A percentile compares a stretch with the other conserved stretches of the same genome.
These are phyloP conservation scores for Globisporangium acanthophoron DNA, from an alignment of 352 stramenopile species.

Conservation along the genomic window DNA sequence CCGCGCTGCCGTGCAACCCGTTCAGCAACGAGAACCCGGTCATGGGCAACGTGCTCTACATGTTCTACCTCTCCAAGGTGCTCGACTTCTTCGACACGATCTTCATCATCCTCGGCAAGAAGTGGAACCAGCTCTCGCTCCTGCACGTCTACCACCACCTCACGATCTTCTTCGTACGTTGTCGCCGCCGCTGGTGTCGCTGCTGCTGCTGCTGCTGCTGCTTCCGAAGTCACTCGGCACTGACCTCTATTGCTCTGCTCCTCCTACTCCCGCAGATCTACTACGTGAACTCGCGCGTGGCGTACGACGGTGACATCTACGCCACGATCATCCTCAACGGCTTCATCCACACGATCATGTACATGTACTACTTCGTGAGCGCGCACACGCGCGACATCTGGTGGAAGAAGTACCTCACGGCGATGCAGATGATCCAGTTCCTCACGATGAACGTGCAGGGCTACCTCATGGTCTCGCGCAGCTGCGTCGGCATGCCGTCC, in stretches of 20 bases:
- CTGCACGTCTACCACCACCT: conserved; percentile 98
- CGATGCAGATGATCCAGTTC: conserved; percentile 96
- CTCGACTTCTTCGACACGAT: conserved; percentile 92
- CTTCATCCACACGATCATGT: conserved; percentile 99
- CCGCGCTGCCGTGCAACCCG: conserved; percentile 88
- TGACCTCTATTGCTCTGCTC: neutral
- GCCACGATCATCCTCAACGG: conserved; percentile 95
- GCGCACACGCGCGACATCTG: conserved; percentile 96
- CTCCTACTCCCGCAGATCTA: conserved; percentile 68
- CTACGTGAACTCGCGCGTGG: conserved; percentile 93
- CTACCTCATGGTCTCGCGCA: conserved; percentile 79
- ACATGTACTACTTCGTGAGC: conserved; percentile 98
- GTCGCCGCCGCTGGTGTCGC: neutral
- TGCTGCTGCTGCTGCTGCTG: neutral
- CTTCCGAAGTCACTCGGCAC: too few species aligned
- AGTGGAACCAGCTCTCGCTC: conserved; percentile 97
- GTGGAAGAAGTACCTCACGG: conserved; percentile 97
- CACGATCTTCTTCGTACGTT: conserved; percentile 91
- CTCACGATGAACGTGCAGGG: conserved; percentile 78
- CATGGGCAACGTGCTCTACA: conserved; percentile 94
- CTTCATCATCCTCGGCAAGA: conserved; percentile 98
- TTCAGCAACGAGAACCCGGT: conserved; percentile 88
- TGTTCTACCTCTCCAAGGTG: conserved; percentile 98
- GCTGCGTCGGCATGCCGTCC: conserved; percentile 73
- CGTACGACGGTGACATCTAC: conserved; percentile 96